Percentiles rank a stretch among this genome's conserved stretches.
Conservation (phyloP, 441 rosid species). For the Gossypium schwendimanii region DNA sequence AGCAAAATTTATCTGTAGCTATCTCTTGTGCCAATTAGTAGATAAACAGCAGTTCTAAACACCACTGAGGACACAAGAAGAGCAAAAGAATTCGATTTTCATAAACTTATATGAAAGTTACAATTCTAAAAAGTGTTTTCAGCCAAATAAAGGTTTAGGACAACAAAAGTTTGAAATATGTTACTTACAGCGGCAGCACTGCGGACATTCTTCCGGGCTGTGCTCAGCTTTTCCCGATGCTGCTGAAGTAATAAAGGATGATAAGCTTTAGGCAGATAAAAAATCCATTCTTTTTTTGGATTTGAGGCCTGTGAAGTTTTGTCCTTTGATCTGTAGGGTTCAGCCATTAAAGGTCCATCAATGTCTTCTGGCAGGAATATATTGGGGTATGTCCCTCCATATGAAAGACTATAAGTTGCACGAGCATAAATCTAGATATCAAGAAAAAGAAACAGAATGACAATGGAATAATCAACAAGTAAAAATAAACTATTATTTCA, state of each 20-base stretch:
- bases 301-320: constrained; percentile 26
- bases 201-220: constrained; percentile 40
- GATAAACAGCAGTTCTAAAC: background rate
- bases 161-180: background rate
- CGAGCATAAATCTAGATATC: constrained; percentile 74
- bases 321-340: constrained; percentile 24
- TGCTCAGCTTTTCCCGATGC: constrained; percentile 55
- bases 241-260: constrained; percentile 86
- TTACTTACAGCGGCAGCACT: constrained; percentile 51
- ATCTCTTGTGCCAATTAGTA: background rate
- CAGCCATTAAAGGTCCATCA: constrained; percentile 26
- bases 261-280: constrained; percentile 74
- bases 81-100: background rate
- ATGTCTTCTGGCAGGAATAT: constrained; percentile 48
- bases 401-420: constrained; percentile 70
- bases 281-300: constrained; percentile 48
- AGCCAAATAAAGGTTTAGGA: background rate
- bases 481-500: constrained; percentile 6
- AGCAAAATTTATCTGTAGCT: constrained; percentile 4
- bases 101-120: background rate
- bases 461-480: constrained; percentile 7
- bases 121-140: background rate
- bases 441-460: constrained; percentile 15
- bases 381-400: constrained; percentile 66
- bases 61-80: background rate